phyloP scores from a whole-genome alignment of 768 basidiomycete species.

The Pulveroboletus frians region DNA sequence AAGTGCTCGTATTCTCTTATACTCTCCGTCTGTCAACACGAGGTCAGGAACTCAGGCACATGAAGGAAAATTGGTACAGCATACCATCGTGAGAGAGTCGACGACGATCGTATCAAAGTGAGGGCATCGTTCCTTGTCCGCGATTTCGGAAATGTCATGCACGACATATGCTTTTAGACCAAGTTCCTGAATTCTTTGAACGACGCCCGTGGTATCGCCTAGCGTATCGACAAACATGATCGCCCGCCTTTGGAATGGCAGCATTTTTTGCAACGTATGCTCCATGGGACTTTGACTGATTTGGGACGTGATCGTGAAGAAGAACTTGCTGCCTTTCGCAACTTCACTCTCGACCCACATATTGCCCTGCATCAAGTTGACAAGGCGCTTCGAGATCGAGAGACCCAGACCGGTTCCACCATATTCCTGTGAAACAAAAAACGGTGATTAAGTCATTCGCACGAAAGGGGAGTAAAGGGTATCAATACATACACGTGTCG shows the following conservation, averaged over 20 bases:
- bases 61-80: slow-evolving; percentile 29
- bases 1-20: slow-evolving; percentile 91
- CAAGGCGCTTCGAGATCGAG: slow-evolving; percentile 95
- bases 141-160: slow-evolving; percentile 73
- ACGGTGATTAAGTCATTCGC: slow-evolving; percentile 14
- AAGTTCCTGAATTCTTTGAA: slow-evolving; percentile 70
- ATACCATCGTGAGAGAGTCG: slow-evolving; percentile 78
- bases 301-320: slow-evolving; percentile 91
- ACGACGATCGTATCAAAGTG: slow-evolving; percentile 95
- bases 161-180: slow-evolving; percentile 73
- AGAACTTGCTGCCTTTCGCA: slow-evolving; percentile 88
- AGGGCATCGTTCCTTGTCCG: slow-evolving; percentile 74
- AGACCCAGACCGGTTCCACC: slow-evolving; percentile 95
- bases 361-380: slow-evolving; percentile 95
- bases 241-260: slow-evolving; percentile 79
- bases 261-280: slow-evolving; percentile 69
- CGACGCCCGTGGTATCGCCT: slow-evolving; percentile 68
- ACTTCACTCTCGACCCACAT: slow-evolving; percentile 99
- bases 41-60: slow-evolving; percentile 6
- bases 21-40: slow-evolving; percentile 64
- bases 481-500: slow-evolving; percentile 65
- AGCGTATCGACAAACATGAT: slow-evolving; percentile 92
- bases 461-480: slow-evolving; percentile 4
- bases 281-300: slow-evolving; percentile 74
- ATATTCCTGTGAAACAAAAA: slow-evolving; percentile 61